Percentiles rank a stretch among this genome's conserved stretches.
Conservation (phyloP, 2,329 filamentous ascomycete species). For the Alternaria hordeiaustralica region DNA sequence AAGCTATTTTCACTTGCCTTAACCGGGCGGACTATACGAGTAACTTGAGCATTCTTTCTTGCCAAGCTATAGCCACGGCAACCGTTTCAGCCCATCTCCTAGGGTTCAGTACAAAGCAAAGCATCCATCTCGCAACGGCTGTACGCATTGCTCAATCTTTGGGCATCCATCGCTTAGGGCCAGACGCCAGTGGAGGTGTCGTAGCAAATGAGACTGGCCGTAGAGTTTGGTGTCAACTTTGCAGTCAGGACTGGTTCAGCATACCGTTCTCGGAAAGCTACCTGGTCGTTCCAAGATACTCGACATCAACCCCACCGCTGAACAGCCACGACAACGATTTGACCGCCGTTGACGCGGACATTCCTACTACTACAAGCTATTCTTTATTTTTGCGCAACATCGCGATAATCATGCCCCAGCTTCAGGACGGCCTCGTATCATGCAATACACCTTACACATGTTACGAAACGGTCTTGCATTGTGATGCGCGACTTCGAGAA, state of each 20-base stretch:
- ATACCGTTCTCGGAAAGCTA: slow-evolving; percentile 51
- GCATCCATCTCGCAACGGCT: slow-evolving; percentile 52
- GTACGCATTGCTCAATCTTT: slow-evolving; percentile 55
- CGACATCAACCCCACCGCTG: slow-evolving; percentile 33
- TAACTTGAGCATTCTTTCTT: slow-evolving; percentile 40
- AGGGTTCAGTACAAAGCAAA: slow-evolving; percentile 54
- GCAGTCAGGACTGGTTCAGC: slow-evolving; percentile 51
- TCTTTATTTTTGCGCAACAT: slow-evolving; percentile 43
- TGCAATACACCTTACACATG: slow-evolving; percentile 48
- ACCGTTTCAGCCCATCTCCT: slow-evolving; percentile 56
- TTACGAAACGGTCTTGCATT: slow-evolving; percentile 48
- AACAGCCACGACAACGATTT: slow-evolving; percentile 28
- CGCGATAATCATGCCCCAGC: slow-evolving; percentile 44
- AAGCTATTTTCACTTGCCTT: slow-evolving; percentile 51
- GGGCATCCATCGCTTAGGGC: slow-evolving; percentile 50
- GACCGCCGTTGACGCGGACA: slow-evolving; percentile 20
- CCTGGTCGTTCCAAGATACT: slow-evolving; percentile 40
- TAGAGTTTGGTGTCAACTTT: slow-evolving; percentile 47
- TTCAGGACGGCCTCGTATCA: slow-evolving; percentile 42
- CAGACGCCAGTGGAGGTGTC: slow-evolving; percentile 6
- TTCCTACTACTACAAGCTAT: slow-evolving; percentile 42
- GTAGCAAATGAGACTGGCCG: slow-evolving; percentile 39
- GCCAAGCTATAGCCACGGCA: slow-evolving; percentile 53
- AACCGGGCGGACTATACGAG: slow-evolving; percentile 53
- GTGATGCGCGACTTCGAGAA: slow-evolving; percentile 43